phyloP scores from a whole-genome alignment of 805 yeast genomes.

The Brettanomyces nanus region DNA sequence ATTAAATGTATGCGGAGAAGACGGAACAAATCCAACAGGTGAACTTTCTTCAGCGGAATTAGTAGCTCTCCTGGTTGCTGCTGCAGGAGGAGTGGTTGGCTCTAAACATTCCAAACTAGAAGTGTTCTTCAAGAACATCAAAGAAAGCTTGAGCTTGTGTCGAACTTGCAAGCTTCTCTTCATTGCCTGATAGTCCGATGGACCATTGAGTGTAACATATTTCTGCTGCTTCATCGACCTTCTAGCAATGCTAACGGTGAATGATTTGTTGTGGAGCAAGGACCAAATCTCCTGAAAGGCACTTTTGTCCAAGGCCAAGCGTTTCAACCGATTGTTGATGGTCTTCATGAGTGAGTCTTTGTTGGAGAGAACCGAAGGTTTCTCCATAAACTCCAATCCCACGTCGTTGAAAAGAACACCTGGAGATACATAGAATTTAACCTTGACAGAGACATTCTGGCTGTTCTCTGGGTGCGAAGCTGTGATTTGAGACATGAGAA shows the following conservation, averaged over 20 bases:
- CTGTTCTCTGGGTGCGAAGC: not conserved
- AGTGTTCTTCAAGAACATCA: slow-evolving; percentile 39
- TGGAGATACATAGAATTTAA: slow-evolving; percentile 1
- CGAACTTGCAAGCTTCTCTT: slow-evolving; percentile 41
- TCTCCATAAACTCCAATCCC: not conserved
- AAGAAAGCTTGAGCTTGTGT: slow-evolving; percentile 30
- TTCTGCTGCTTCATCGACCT: slow-evolving; percentile 38
- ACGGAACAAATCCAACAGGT: not conserved
- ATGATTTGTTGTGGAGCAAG: not conserved
- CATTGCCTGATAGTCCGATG: slow-evolving; percentile 34
- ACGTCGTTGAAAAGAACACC: not conserved
- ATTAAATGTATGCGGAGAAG: not conserved
- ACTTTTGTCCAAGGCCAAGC: not conserved
- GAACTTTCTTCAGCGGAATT: slow-evolving; percentile 8
- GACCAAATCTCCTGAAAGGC: not conserved
- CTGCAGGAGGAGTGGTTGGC: slow-evolving; percentile 28
- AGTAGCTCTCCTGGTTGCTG: slow-evolving; percentile 41
- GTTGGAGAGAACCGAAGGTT: not conserved
- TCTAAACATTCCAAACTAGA: slow-evolving; percentile 43
- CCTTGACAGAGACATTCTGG: slow-evolving; percentile 7
- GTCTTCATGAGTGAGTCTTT: not conserved
- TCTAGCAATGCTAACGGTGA: slow-evolving; percentile 19
- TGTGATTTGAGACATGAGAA: not conserved
- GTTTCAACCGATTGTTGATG: not conserved
- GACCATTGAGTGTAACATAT: slow-evolving; percentile 31